These are phyloP conservation scores for Fusarium foetens DNA, from an alignment of 2,329 filamentous ascomycete species.

Conservation along the genomic window DNA sequence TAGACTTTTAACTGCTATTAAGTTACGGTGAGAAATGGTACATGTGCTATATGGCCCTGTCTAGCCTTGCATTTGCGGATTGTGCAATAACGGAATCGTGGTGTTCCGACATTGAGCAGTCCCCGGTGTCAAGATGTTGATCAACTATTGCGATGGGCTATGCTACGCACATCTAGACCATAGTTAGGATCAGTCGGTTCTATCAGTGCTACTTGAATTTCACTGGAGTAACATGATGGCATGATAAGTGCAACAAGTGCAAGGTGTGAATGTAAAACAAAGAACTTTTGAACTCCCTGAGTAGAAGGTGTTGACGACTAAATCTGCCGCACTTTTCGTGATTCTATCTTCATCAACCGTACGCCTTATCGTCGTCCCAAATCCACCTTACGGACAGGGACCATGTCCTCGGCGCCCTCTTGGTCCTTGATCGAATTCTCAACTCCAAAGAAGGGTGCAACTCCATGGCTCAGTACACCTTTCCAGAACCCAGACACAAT, in stretches of 20 bases:
- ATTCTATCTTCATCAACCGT: not conserved
- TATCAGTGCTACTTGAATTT: not conserved
- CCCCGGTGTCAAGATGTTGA: not conserved
- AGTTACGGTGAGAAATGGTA: not conserved
- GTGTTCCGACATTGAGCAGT: not conserved
- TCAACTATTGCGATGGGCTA: not conserved
- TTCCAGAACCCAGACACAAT: conserved; percentile 82
- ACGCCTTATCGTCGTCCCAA: conserved; percentile 56
- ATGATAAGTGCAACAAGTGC: not conserved
- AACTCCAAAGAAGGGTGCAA: conserved; percentile 73
- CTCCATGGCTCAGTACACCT: conserved; percentile 73
- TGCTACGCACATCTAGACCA: not conserved
- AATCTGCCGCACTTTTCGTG: not conserved
- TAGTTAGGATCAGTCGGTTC: not conserved
- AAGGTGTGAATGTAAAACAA: not conserved
- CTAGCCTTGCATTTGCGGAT: not conserved
- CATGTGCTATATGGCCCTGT: not conserved
- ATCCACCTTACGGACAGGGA: conserved; percentile 63
- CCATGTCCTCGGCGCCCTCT: conserved; percentile 55
- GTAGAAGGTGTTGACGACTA: not conserved
- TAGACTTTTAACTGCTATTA: not conserved
- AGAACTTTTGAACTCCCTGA: conserved; percentile 27
- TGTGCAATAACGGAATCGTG: not conserved
- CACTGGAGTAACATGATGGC: not conserved
- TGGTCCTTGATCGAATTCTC: conserved; percentile 36